Evolutionary conservation across 208 protist genomes (phyloP), one percentile per base, ranked within the genome.

Genomic region (Acanthamoeba healyi): DNA sequence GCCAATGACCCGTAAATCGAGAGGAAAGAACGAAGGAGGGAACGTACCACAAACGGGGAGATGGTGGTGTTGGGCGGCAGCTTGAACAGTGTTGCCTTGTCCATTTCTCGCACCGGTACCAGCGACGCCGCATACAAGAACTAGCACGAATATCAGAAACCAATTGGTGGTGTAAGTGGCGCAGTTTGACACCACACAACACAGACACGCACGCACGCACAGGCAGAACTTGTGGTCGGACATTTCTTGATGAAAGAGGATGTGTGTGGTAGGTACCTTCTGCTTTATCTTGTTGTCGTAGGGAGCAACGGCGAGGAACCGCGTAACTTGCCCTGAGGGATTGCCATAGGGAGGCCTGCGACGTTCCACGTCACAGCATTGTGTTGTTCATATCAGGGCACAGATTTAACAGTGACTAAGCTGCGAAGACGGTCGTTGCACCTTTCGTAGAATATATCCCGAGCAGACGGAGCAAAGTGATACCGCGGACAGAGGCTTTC

Each of bases 81-180:
- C 36, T 70, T 61, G 34, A 72, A 54, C 3, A 91, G 77, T 29
- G 77, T 61, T 38, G 65, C 77, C 49, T 61, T 91, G 54, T 91
- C 84, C 56, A 70, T 61, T 12, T 38, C 54, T 65, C 34, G 32
- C n/a, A 44, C 54, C 9, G 56, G 54, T 51, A 26, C 32, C 32
- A 70, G 36, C 42, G 32, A 65, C 2, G 84, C 84, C n/a, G 84
- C 84, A 91, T 91, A 91, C 38, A 91, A 70, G 36, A 91, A 91
- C 84, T 91, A 34, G 26, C 22, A 38, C n/a, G n/a, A n/a, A 65
- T n/a, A 24, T n/a, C 22, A 65, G 63, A 15, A 49, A 12, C 61
- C 5, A 36, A 22, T 67, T 5, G 6, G 29, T 22, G 26, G 22
- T 17, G 29, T 22, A 17, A 67, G 61, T 32, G 15, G 54, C 22